phyloP scores from a whole-genome alignment of 352 stramenopile genomes.

The Phytophthora fragariae region DNA sequence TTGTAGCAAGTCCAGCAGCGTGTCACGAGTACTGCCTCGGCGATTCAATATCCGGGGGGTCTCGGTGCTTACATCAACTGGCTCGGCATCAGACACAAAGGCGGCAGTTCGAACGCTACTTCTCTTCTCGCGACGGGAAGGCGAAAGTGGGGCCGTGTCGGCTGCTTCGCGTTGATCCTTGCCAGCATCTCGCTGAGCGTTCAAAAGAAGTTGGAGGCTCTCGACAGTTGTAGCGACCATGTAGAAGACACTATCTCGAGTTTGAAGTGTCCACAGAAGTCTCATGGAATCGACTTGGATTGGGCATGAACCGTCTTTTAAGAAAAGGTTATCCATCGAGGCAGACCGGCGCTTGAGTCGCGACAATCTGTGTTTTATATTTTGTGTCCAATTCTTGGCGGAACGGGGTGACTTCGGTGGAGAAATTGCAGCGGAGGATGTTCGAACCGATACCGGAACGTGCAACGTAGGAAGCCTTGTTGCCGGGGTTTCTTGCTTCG shows the following conservation, averaged over 20 bases:
- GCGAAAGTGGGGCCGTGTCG: constrained; percentile 2
- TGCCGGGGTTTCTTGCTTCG: constrained; percentile 16
- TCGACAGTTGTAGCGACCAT: constrained; percentile 67
- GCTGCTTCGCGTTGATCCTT: constrained; percentile 6
- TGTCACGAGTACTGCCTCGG: constrained; percentile 63
- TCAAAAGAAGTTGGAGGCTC: constrained; percentile 54
- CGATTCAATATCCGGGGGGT: constrained; percentile 21
- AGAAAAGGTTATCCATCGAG: constrained; percentile 76
- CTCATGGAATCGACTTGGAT: constrained; percentile 89
- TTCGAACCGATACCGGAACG: constrained; percentile 23
- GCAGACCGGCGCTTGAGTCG: constrained; percentile 66
- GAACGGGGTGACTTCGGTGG: constrained; percentile 43
- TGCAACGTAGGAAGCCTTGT: constrained; percentile 24
- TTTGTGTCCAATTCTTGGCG: constrained; percentile 59
- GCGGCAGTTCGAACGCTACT: constrained; percentile 33
- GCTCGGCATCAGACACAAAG: constrained; percentile 10
- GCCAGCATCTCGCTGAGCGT: constrained; percentile 36
- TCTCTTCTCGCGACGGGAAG: constrained; percentile 21
- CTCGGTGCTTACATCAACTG: constrained; percentile 2
- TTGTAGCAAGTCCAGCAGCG: constrained; percentile 73
- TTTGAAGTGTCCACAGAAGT: constrained; percentile 82
- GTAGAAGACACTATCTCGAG: constrained; percentile 75
- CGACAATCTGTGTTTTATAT: constrained; percentile 58
- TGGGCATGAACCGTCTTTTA: constrained; percentile 75
- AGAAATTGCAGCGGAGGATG: constrained; percentile 16